Conservation (phyloP, 805 yeast species). For the Candida peoriensis region DNA sequence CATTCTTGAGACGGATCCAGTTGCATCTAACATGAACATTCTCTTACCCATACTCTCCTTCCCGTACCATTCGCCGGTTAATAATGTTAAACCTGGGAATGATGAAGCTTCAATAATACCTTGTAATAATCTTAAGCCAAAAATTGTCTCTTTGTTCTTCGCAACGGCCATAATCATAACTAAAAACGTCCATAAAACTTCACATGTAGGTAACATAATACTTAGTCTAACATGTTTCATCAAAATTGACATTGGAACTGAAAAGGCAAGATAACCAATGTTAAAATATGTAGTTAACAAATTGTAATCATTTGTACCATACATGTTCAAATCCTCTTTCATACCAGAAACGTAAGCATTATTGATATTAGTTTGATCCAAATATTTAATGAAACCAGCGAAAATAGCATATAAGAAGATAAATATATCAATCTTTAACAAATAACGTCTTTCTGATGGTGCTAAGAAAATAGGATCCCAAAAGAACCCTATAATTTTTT, state of each 20-base stretch:
- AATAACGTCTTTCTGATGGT: constrained; percentile 7
- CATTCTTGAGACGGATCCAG: constrained; percentile 8
- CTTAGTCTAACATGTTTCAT: constrained; percentile 7
- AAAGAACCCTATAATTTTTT: constrained; percentile 5
- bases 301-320: constrained; percentile 50
- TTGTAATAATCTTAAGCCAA: constrained; percentile 9
- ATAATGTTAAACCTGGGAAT: constrained; percentile 8
- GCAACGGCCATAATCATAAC: constrained; percentile 9
- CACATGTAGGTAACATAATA: constrained; percentile 7
- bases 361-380: constrained; percentile 52
- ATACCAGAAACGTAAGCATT: constrained; percentile 64
- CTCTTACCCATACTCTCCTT: constrained; percentile 6
- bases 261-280: constrained; percentile 9
- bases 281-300: constrained; percentile 8
- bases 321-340: constrained; percentile 48
- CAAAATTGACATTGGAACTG: constrained; percentile 1
- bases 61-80: constrained; percentile 10
- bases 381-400: constrained; percentile 36
- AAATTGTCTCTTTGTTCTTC: constrained; percentile 2
- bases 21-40: constrained; percentile 11
- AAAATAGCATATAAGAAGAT: constrained; percentile 8
- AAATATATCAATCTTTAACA: constrained; percentile 11
- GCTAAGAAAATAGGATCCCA: constrained; percentile 9
- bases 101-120: constrained; percentile 11
- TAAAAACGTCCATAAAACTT: constrained; percentile 9